A percentile compares a stretch with the other conserved stretches of the same genome.
Conservation (phyloP, 2,329 filamentous ascomycete genomes). For the Colletotrichum tofieldiae region DNA sequence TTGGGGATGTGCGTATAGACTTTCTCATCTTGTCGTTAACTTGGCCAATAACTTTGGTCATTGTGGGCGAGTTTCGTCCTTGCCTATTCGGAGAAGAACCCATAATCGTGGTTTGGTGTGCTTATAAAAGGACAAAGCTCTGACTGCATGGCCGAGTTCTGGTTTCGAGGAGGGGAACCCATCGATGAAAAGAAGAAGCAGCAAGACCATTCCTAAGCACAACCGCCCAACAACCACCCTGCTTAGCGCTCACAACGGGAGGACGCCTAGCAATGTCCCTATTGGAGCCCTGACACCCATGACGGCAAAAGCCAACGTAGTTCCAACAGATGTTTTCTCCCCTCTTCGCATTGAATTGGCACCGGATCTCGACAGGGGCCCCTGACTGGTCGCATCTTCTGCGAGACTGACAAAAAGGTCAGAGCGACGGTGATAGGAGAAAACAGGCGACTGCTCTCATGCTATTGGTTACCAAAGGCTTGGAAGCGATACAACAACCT, state of each 20-base stretch:
- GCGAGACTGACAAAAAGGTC: background rate
- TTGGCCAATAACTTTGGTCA: background rate
- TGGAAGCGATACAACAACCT: background rate
- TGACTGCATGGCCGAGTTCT: background rate
- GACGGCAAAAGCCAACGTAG: background rate
- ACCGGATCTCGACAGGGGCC: background rate
- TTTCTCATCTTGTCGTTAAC: background rate
- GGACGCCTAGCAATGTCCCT: background rate
- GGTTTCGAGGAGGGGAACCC: background rate
- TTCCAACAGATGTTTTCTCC: background rate
- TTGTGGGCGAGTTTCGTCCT: background rate
- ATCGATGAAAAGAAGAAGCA: background rate
- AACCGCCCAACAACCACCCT: background rate
- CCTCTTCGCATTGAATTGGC: background rate
- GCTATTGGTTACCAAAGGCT: conserved; percentile 2
- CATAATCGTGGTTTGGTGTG: background rate
- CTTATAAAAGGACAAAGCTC: background rate
- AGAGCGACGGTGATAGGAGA: background rate
- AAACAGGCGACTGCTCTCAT: background rate
- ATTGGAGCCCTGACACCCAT: background rate
- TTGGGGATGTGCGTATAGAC: background rate
- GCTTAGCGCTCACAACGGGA: background rate
- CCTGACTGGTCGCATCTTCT: background rate
- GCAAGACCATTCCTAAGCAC: background rate
- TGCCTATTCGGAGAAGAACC: background rate